These are phyloP conservation scores for Globisporangium cederbergense DNA, from an alignment of 352 stramenopile genomes.

Conservation along the genomic window DNA sequence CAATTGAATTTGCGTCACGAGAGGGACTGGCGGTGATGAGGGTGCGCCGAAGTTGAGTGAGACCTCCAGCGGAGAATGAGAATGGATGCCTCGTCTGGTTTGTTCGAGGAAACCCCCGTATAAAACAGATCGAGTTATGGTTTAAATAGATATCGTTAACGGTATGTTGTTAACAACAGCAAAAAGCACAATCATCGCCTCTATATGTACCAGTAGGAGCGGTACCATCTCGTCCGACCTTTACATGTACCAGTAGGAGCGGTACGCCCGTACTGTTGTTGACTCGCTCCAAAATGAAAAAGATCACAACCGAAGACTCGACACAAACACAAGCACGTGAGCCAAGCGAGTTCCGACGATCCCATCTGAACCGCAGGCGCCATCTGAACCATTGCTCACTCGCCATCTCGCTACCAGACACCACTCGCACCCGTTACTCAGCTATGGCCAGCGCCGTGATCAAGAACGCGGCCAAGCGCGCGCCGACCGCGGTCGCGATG, in stretches of 20 bases:
- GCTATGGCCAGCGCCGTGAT: conserved; percentile 11
- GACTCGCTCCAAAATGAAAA: not conserved
- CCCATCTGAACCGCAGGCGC: not conserved
- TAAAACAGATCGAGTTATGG: too few species aligned
- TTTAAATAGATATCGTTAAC: too few species aligned
- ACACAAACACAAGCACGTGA: not conserved
- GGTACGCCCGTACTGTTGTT: not conserved
- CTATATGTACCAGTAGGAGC: not conserved
- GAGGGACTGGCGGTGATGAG: too few species aligned
- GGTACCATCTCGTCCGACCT: not conserved
- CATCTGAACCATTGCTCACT: not conserved
- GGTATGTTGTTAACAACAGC: too few species aligned
- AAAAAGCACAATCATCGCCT: too few species aligned
- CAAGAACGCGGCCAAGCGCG: conserved; percentile 40
- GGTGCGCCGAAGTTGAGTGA: too few species aligned
- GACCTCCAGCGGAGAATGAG: too few species aligned
- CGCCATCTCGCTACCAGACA: not conserved
- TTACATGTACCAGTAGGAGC: not conserved
- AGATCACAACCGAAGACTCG: conserved; percentile 1
- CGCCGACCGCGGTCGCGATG: conserved; percentile 81
- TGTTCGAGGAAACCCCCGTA: too few species aligned
- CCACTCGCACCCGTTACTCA: too few species aligned
- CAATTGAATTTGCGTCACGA: too few species aligned
- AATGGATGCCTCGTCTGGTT: too few species aligned
- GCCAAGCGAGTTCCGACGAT: not conserved